Percentiles rank a stretch among this genome's conserved stretches.
These are phyloP conservation scores for Syzygium jambos DNA, from an alignment of 345 rosid species.

Conservation along the genomic window DNA sequence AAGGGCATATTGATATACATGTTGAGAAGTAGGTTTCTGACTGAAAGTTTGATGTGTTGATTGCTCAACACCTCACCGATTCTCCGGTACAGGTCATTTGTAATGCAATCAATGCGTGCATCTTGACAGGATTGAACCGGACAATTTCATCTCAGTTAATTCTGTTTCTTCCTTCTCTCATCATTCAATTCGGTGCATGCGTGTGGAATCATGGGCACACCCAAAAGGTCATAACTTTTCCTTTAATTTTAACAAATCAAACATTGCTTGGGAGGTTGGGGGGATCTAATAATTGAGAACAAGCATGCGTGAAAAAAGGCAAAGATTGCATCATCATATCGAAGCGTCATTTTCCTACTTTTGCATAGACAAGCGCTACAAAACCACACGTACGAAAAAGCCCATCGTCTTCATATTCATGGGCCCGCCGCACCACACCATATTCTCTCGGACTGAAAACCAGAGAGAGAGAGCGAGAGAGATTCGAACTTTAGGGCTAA, in stretches of 20 bases:
- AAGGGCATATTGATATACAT: background rate
- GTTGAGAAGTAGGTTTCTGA: background rate
- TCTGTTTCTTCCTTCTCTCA: background rate
- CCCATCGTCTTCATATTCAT: background rate
- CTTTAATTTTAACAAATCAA: background rate
- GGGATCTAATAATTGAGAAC: background rate
- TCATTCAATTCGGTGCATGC: background rate
- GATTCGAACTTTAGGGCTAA: background rate
- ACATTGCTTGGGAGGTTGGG: background rate
- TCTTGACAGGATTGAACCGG: background rate
- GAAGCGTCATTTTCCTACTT: background rate
- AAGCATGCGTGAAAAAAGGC: background rate
- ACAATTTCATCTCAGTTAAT: background rate
- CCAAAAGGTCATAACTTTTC: background rate
- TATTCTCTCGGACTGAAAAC: background rate
- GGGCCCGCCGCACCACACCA: background rate
- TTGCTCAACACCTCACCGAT: background rate
- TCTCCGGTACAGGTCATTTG: background rate
- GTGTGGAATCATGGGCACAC: background rate
- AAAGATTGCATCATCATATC: background rate
- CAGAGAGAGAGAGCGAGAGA: background rate
- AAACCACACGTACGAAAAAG: background rate
- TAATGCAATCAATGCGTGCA: background rate
- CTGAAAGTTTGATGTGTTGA: rapidly evolving
- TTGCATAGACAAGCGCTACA: background rate